Conservation (phyloP, 768 basidiomycete genomes). For the Lactarius deliciosus region DNA sequence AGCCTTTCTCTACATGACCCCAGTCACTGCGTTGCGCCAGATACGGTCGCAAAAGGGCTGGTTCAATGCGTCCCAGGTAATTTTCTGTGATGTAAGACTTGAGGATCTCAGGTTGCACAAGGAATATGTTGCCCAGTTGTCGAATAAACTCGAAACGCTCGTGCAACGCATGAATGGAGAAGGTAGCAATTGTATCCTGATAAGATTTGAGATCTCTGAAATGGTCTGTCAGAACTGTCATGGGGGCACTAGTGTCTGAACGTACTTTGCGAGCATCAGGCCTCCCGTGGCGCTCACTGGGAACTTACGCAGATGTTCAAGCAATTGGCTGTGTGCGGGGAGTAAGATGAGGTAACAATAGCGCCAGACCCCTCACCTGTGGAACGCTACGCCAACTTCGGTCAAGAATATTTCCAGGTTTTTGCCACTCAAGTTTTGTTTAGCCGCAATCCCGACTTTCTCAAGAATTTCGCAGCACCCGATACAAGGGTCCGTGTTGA, state of each 20-base stretch:
- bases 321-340: constrained; percentile 58
- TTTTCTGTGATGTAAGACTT: constrained; percentile 94
- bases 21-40: constrained; percentile 90
- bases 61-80: constrained; percentile 89
- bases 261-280: constrained; percentile 95
- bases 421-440: constrained; percentile 81
- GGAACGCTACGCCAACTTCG: constrained; percentile 93
- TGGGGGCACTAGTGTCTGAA: not conserved
- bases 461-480: constrained; percentile 84
- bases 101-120: constrained; percentile 92
- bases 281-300: constrained; percentile 96
- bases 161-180: constrained; percentile 76
- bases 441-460: constrained; percentile 73
- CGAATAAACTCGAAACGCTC: constrained; percentile 98
- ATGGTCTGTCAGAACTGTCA: not conserved
- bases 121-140: constrained; percentile 95
- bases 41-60: constrained; percentile 84
- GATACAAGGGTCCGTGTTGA: constrained; percentile 91
- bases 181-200: constrained; percentile 85
- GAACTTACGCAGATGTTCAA: constrained; percentile 95
- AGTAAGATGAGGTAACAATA: constrained; percentile 1
- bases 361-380: constrained; percentile 52
- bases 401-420: constrained; percentile 91
- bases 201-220: constrained; percentile 92
- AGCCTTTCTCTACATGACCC: constrained; percentile 79